Percentiles rank a stretch among this genome's conserved stretches.
Evolutionary conservation across 352 stramenopile genomes (phyloP).

Genomic region (Thalassiosira sp.): DNA sequence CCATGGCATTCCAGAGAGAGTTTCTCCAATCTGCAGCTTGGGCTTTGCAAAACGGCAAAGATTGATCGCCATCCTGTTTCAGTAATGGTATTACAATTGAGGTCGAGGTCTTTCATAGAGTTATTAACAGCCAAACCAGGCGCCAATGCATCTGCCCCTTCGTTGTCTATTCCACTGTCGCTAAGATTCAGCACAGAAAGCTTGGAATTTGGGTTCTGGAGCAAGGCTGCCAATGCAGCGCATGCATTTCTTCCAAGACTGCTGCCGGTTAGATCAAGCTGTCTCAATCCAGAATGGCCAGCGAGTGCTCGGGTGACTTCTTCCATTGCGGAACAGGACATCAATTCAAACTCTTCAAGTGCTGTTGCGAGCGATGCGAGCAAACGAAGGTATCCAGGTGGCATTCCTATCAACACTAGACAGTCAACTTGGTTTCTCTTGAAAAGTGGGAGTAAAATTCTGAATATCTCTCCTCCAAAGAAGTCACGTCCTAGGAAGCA

Average conservation of each 20-base stretch:
- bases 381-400: neutral
- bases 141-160: conserved; percentile 1
- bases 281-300: neutral
- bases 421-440: neutral
- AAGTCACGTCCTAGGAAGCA: neutral
- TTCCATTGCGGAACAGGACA: neutral
- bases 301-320: neutral
- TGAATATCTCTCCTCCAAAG: neutral
- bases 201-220: neutral
- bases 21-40: neutral
- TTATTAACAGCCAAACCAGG: neutral
- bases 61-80: conserved; percentile 3
- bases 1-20: neutral
- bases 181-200: neutral
- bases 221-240: neutral
- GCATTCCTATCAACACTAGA: neutral
- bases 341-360: neutral
- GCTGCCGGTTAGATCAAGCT: neutral
- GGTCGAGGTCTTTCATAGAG: conserved; percentile 1
- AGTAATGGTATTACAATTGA: neutral
- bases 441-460: neutral
- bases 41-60: conserved; percentile 5
- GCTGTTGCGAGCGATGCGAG: neutral
- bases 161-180: neutral
- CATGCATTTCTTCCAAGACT: neutral